Conservation (phyloP, 176 grass and related monocot species). For the Aegilops umbellulata region DNA sequence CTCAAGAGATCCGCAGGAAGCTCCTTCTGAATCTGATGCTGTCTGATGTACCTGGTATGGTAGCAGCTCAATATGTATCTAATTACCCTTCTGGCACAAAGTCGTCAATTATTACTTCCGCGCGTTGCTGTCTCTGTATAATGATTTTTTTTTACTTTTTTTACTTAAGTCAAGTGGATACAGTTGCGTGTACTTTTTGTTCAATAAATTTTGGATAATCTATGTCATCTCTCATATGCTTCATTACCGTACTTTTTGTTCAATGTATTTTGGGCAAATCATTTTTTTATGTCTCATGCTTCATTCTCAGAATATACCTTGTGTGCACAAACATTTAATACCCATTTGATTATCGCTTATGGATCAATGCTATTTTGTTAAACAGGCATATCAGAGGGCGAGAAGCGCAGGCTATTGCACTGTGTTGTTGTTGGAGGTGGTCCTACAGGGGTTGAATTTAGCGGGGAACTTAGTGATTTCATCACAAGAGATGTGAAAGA, state of each 20-base stretch:
- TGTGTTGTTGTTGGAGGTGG: slow-evolving; percentile 98
- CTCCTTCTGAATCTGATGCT: slow-evolving; percentile 97
- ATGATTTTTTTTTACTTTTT: background rate
- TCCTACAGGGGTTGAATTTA: slow-evolving; percentile 97
- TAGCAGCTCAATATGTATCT: slow-evolving; percentile 5
- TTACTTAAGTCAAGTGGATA: background rate
- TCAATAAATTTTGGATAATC: slow-evolving; percentile 6
- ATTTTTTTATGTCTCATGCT: background rate
- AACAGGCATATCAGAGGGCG: slow-evolving; percentile 75
- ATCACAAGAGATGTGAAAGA: slow-evolving; percentile 86
- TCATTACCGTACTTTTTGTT: background rate
- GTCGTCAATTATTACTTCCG: background rate
- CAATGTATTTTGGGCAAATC: no score
- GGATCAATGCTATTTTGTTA: slow-evolving; percentile 1
- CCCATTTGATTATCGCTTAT: background rate
- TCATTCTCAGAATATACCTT: background rate
- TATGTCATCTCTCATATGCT: background rate
- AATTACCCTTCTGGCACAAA: background rate
- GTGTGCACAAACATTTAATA: background rate
- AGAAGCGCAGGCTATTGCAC: slow-evolving; percentile 83
- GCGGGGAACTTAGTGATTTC: slow-evolving; percentile 99
- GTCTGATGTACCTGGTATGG: slow-evolving; percentile 82
- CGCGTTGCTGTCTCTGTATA: background rate
- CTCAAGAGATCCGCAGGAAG: slow-evolving; percentile 91
- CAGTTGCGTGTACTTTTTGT: background rate